A percentile compares a stretch with the other conserved stretches of the same genome.
Conservation (phyloP, 805 yeast species). For the Saccharomyces paradoxus region DNA sequence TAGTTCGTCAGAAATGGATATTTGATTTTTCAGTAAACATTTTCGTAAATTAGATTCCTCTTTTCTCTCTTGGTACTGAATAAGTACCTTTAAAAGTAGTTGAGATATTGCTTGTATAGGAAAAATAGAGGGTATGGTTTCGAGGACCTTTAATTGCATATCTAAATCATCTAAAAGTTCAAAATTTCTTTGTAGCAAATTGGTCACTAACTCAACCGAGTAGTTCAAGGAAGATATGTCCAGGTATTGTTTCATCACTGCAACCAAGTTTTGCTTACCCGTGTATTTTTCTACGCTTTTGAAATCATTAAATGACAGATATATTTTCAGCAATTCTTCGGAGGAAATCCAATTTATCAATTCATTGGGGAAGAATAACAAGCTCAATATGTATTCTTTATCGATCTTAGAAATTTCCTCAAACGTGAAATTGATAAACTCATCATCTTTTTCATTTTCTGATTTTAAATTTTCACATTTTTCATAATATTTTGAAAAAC, state of each 20-base stretch:
- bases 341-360: conserved; percentile 1
- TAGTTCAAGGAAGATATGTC: conserved; percentile 4
- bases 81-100: conserved; percentile 11
- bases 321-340: conserved; percentile 11
- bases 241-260: conserved; percentile 15
- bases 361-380: conserved; percentile 4
- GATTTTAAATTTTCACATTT: conserved; percentile 5
- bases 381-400: conserved; percentile 10
- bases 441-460: conserved; percentile 1
- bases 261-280: conserved; percentile 8
- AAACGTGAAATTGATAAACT: background rate
- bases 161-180: conserved; percentile 5
- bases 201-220: conserved; percentile 8
- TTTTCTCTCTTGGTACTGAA: conserved; percentile 4
- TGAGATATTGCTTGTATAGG: conserved; percentile 10
- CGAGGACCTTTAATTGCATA: conserved; percentile 8
- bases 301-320: conserved; percentile 21
- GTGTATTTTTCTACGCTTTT: conserved; percentile 14
- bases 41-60: conserved; percentile 14
- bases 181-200: conserved; percentile 16
- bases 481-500: background rate
- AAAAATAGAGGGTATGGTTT: conserved; percentile 13
- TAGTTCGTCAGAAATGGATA: conserved; percentile 6
- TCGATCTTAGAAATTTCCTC: conserved; percentile 15
- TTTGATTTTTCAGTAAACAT: conserved; percentile 17